A percentile compares a stretch with the other conserved stretches of the same genome.
Evolutionary conservation across 768 basidiomycete species (phyloP).

Genomic region (Boletus sensibilis): DNA sequence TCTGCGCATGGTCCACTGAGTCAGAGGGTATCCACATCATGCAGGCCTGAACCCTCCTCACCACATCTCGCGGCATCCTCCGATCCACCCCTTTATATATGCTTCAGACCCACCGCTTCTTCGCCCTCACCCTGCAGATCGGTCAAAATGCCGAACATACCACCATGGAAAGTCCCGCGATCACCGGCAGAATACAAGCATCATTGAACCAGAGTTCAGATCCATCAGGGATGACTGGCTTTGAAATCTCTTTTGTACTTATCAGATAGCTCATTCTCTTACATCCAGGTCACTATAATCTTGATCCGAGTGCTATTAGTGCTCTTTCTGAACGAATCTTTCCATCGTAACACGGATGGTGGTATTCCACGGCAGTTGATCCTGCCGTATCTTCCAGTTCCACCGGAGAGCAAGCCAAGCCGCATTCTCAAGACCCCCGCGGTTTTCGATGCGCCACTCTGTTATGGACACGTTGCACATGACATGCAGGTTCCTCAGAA

Average conservation of each 20-base stretch:
- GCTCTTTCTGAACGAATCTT: not conserved
- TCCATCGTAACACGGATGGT: not conserved
- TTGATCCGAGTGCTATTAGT: not conserved
- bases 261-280: conserved; percentile 11
- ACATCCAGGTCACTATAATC: not conserved
- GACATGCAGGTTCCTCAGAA: not conserved
- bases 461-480: conserved; percentile 1
- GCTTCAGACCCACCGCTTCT: conserved; percentile 20
- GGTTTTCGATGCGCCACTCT: not conserved
- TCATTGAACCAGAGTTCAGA: conserved; percentile 1
- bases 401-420: not conserved
- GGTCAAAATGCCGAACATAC: conserved; percentile 12
- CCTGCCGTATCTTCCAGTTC: not conserved
- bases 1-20: not conserved
- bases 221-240: not conserved
- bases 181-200: conserved; percentile 13
- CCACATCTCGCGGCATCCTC: conserved; percentile 10
- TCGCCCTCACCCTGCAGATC: conserved; percentile 21
- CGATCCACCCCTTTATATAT: conserved; percentile 5
- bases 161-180: conserved; percentile 23
- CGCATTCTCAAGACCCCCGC: not conserved
- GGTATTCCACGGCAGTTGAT: conserved; percentile 3
- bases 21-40: not conserved
- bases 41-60: not conserved
- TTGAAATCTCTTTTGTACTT: conserved; percentile 8